phyloP scores from a whole-genome alignment of 768 basidiomycete species.

The Infundibulicybe gibba region DNA sequence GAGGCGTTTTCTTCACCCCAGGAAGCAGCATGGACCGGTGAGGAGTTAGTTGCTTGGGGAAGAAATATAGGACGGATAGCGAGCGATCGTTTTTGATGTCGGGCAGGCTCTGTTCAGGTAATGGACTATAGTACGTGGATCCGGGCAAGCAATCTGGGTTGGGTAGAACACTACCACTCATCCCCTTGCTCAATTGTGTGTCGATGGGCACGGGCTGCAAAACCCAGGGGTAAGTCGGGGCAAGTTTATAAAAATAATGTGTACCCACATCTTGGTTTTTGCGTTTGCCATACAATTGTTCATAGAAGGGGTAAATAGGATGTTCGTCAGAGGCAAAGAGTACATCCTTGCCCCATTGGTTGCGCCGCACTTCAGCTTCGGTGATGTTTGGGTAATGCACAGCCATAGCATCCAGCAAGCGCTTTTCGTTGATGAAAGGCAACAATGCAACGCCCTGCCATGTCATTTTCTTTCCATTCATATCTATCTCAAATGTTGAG shows the following conservation, averaged over 20 bases:
- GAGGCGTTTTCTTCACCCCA: constrained; percentile 56
- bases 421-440: constrained; percentile 89
- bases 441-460: constrained; percentile 98
- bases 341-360: constrained; percentile 79
- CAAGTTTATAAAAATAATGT: constrained; percentile 1
- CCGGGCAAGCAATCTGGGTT: constrained; percentile 91
- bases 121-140: constrained; percentile 80
- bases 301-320: constrained; percentile 82
- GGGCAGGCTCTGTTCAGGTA: constrained; percentile 53
- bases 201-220: constrained; percentile 74
- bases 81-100: constrained; percentile 89
- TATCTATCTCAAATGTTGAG: constrained; percentile 87
- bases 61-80: constrained; percentile 82
- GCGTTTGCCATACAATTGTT: constrained; percentile 86
- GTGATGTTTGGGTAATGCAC: constrained; percentile 61
- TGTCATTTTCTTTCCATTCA: constrained; percentile 99
- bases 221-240: constrained; percentile 8
- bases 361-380: constrained; percentile 81
- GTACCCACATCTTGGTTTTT: constrained; percentile 70
- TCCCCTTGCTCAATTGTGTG: constrained; percentile 64
- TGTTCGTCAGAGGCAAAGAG: constrained; percentile 85
- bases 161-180: constrained; percentile 75
- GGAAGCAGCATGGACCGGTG: constrained; percentile 84
- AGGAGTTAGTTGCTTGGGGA: constrained; percentile 82
- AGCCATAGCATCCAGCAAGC: constrained; percentile 83